Evolutionary conservation across 352 stramenopile species (phyloP), one percentile per base, ranked within the genome.

Genomic region (Globisporangium nagaii): DNA sequence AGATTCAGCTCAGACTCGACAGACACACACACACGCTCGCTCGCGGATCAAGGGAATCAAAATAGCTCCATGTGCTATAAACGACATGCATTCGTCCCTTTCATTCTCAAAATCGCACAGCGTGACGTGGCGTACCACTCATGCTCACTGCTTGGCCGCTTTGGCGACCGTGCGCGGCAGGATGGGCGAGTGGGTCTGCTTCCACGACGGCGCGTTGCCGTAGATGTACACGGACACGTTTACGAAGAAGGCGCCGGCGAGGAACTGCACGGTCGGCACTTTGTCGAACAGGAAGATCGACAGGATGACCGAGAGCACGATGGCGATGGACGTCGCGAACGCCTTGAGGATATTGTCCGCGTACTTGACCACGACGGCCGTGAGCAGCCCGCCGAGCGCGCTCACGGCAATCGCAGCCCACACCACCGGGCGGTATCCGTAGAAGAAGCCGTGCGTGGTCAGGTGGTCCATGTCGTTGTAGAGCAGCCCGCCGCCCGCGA

Each of bases 271-370:
- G 24, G 78, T 86, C 20, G 84, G 80, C n/a, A 90, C 64, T 50
- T 87, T 92, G 67, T 87, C 74, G 34, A 94, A 94, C 13, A 94
- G 56, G 51, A 92, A 90, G 31, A 90, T 78, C 56, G 81, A 90
- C 61, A 92, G 71, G 50, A 94, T 78, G 47, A 90, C 80, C 15
- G 79, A 91, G 1, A 94, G 63, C 28, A 94, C 71, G 25, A 92
- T 79, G 7, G 81, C 82, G 49, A 94, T 90, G 9, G 84, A 91
- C 37, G 84, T 94, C 2, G 81, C 81, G 41, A 94, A 94, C 15
- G 75, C 83, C 66, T 94, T 94, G 60, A 94, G 62, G 54, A 94
- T 88, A 55, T 94, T 94, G 65, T 94, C 84, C 19, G 84, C 82
- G 53, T 92, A 94, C 56, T 91, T 91, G 55, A 94, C 82, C 20